These are phyloP conservation scores for Ceratonia siliqua DNA, from an alignment of 306 rosid species.

Conservation along the genomic window DNA sequence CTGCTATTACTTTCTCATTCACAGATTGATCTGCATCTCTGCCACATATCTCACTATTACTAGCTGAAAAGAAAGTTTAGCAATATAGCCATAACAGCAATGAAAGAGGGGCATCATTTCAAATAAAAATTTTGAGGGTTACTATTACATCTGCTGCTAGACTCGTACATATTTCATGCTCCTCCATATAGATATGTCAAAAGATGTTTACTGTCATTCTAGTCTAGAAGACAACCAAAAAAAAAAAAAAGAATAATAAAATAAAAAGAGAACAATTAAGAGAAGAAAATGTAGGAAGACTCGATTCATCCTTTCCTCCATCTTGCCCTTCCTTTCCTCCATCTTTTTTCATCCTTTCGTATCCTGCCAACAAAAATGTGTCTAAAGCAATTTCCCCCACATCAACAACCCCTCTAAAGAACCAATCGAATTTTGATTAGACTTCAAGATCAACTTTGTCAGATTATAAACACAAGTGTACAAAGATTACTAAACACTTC, in stretches of 20 bases:
- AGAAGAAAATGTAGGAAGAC: conserved; percentile 29
- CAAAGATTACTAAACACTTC: conserved; percentile 44
- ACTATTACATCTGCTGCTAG: conserved; percentile 46
- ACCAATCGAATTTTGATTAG: conserved; percentile 64
- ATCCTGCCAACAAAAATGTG: background rate
- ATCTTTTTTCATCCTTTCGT: conserved; percentile 7
- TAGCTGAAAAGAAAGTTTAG: background rate
- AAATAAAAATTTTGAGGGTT: conserved; percentile 29
- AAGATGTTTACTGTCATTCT: conserved; percentile 47
- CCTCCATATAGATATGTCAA: conserved; percentile 48
- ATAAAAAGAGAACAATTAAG: background rate
- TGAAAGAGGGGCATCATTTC: conserved; percentile 32
- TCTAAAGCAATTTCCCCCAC: conserved; percentile 2
- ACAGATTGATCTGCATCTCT: conserved; percentile 13
- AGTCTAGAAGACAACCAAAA: conserved; percentile 26
- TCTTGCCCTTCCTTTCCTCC: conserved; percentile 47
- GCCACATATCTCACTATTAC: background rate
- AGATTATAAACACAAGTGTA: conserved; percentile 63
- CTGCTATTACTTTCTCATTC: background rate
- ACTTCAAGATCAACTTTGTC: conserved; percentile 57
- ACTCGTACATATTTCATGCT: conserved; percentile 50
- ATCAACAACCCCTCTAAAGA: conserved; percentile 45
- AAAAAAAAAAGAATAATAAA: conserved; percentile 13
- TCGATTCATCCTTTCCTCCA: no score
- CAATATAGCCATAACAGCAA: conserved; percentile 25